These are phyloP conservation scores for Cordyceps javanica DNA, from an alignment of 2,329 filamentous ascomycete genomes.

Conservation along the genomic window DNA sequence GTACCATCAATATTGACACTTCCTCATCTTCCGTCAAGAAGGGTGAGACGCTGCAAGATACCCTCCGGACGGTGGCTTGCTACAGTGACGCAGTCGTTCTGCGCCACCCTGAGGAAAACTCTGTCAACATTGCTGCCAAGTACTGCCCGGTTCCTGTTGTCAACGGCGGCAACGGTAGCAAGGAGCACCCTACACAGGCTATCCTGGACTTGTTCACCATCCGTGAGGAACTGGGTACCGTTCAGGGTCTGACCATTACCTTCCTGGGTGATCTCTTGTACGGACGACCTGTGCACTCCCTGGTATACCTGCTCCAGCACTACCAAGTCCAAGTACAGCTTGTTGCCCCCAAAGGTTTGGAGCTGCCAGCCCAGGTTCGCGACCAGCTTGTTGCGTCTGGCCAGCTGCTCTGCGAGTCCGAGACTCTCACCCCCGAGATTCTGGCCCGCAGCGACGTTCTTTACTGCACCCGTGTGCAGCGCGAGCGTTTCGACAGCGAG, in stretches of 20 bases:
- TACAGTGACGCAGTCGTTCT: constrained; percentile 96
- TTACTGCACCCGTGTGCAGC: constrained; percentile 95
- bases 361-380: constrained; percentile 69
- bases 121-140: constrained; percentile 75
- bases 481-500: constrained; percentile 82
- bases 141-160: constrained; percentile 88
- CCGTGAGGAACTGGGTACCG: constrained; percentile 91
- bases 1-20: constrained; percentile 76
- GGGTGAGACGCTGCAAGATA: constrained; percentile 90
- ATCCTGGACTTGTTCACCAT: constrained; percentile 98
- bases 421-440: constrained; percentile 79
- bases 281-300: constrained; percentile 89
- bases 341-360: constrained; percentile 73
- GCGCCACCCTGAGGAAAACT: constrained; percentile 79
- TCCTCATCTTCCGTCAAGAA: constrained; percentile 85
- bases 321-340: constrained; percentile 94
- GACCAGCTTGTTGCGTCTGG: constrained; percentile 66
- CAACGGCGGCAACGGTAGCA: constrained; percentile 93
- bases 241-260: constrained; percentile 91
- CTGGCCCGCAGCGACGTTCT: constrained; percentile 82
- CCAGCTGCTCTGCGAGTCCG: constrained; percentile 70
- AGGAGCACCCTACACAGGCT: constrained; percentile 95
- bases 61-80: constrained; percentile 85
- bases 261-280: constrained; percentile 92
- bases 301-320: constrained; percentile 88